Percentiles rank a stretch among this genome's conserved stretches.
These are phyloP conservation scores for Neurospora cerealis DNA, from an alignment of 495 filamentous ascomycete species.

Conservation along the genomic window DNA sequence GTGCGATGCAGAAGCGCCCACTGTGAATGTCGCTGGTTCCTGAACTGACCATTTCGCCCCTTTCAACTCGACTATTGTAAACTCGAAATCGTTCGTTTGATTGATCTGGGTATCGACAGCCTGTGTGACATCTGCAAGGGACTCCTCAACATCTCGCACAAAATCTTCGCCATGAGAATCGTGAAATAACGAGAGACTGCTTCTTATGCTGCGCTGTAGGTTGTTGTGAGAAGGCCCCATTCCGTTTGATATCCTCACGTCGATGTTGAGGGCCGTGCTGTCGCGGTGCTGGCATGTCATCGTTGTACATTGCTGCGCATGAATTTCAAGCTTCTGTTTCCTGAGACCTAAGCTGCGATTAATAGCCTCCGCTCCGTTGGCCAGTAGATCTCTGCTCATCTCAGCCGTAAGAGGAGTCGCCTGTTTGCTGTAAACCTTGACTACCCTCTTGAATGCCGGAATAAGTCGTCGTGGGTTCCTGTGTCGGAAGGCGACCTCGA, in stretches of 20 bases:
- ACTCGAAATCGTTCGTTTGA: conserved; percentile 31
- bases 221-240: conserved; percentile 28
- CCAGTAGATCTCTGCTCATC: conserved; percentile 29
- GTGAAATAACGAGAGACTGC: conserved; percentile 30
- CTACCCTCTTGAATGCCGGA: conserved; percentile 16
- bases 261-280: conserved; percentile 26
- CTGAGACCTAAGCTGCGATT: conserved; percentile 25
- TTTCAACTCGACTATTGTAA: conserved; percentile 31
- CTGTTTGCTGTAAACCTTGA: conserved; percentile 30
- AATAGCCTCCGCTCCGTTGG: conserved; percentile 25
- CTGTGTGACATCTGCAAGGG: conserved; percentile 17
- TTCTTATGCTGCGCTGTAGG: conserved; percentile 24
- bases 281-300: conserved; percentile 23
- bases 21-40: conserved; percentile 25
- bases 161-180: conserved; percentile 27
- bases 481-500: conserved; percentile 30
- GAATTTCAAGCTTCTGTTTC: conserved; percentile 23
- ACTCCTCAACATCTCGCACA: conserved; percentile 19
- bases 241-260: conserved; percentile 31
- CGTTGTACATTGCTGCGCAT: conserved; percentile 15
- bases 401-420: conserved; percentile 29
- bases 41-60: conserved; percentile 29
- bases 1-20: conserved; percentile 22
- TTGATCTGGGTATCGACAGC: conserved; percentile 25
- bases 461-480: conserved; percentile 23